These are phyloP conservation scores for Cladosporium sp. DNA, from an alignment of 2,329 filamentous ascomycete genomes.

Conservation along the genomic window DNA sequence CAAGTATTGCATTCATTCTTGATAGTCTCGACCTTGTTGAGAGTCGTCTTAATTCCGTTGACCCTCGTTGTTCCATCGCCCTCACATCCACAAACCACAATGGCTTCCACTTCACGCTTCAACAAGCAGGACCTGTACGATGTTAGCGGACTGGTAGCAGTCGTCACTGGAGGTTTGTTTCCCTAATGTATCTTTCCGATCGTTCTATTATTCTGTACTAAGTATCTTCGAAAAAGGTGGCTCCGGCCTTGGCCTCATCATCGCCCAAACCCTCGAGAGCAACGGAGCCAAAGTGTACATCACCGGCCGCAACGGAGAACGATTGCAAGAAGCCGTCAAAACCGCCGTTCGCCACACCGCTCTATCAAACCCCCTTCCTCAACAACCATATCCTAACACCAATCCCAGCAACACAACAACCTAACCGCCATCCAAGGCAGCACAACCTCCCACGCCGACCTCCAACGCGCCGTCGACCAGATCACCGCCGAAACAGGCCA, in stretches of 20 bases:
- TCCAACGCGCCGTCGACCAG: conserved; percentile 43
- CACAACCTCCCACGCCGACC: conserved; percentile 44
- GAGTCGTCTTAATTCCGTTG: neutral
- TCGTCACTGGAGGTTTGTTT: conserved; percentile 33
- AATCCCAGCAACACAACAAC: conserved; percentile 33
- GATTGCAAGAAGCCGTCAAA: conserved; percentile 43
- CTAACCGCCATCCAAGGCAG: conserved; percentile 47
- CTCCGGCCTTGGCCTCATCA: conserved; percentile 34
- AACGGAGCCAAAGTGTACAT: conserved; percentile 47
- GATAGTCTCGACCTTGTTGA: too few relatives aligned
- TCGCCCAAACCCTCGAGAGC: conserved; percentile 45
- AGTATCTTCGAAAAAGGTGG: conserved; percentile 13
- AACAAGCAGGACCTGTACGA: conserved; percentile 27
- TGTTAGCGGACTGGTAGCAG: conserved; percentile 33
- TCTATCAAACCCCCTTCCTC: neutral
- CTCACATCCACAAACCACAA: neutral
- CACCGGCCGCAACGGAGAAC: conserved; percentile 45
- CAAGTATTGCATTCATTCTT: neutral
- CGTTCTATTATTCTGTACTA: too few relatives aligned
- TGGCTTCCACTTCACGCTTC: conserved; percentile 25
- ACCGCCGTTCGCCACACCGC: conserved; percentile 26
- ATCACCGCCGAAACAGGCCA: conserved; percentile 47
- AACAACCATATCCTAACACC: neutral
- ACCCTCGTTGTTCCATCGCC: neutral
- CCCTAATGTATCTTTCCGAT: neutral